Evolutionary conservation across 805 yeast genomes (phyloP), one percentile per base, ranked within the genome.

Genomic region (Saccharomycopsis fodiens): DNA sequence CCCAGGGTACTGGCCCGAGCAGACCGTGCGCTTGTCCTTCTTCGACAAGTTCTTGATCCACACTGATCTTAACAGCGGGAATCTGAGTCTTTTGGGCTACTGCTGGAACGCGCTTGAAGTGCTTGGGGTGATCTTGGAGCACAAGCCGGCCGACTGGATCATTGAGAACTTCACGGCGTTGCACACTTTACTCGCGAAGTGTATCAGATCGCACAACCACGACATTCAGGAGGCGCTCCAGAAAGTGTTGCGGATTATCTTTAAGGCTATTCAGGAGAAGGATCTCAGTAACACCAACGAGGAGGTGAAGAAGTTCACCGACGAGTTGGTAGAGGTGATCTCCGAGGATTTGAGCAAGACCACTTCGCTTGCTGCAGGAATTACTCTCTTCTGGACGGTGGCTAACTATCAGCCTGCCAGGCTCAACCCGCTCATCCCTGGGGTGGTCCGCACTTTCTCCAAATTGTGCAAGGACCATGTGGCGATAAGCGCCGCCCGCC

Each of bases 61-160:
- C 25, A 79, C 85, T 46, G 96, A 91, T 52, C 67, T 84, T 47
- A 76, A 73, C 31, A 74, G 87, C 12, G 73, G 78, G 30, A 80
- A 80, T 50, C 55, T 60, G 2, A 58, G 58, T 19, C 72, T 84
- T 35, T 60, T 87, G 20, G 86, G 88, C 1, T 82, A 84, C 54
- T 85, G 95, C 54, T 68, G 89, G 56, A 94, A 93, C 63, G 95
- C 98, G 0, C 65, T 94, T 41, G 96, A 87, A 59, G 97, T 93
- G 0, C 69, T 93, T 38, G 80, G 82, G 8, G 85, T 88, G 38
- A 87, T 88, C 1, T 67, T 93, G 44, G 85, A 81, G 52, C 85
- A 87, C 73, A 85, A 85, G 62, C 61, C 78, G 1, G 63, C 83
- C 0, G 76, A 70, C 12, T 93, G 97, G 97, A 82, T 93, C 44